phyloP scores from a whole-genome alignment of 2,329 filamentous ascomycete genomes.

The Aspergillus pseudoglaucus region DNA sequence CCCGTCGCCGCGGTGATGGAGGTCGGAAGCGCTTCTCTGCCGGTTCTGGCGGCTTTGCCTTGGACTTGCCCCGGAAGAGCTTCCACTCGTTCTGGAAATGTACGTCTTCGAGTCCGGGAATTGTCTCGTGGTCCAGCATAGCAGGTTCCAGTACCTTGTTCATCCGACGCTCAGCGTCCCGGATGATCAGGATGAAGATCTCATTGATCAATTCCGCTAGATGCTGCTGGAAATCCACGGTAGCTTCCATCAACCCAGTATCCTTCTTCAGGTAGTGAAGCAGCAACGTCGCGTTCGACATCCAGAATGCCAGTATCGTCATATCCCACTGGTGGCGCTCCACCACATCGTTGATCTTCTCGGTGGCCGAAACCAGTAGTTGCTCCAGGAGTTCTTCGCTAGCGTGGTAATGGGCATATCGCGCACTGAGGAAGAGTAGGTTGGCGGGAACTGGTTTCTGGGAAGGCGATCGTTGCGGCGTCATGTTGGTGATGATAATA shows the following conservation, averaged over 20 bases:
- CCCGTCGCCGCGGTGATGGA: slow-evolving; percentile 85
- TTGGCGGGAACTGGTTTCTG: slow-evolving; percentile 98
- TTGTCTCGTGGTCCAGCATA: slow-evolving; percentile 97
- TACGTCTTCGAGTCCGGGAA: slow-evolving; percentile 93
- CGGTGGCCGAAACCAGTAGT: slow-evolving; percentile 78
- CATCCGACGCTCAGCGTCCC: slow-evolving; percentile 89
- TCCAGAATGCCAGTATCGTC: slow-evolving; percentile 98
- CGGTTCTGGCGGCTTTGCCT: slow-evolving; percentile 77
- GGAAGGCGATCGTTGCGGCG: slow-evolving; percentile 86
- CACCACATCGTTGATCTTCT: slow-evolving; percentile 96
- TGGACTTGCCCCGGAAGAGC: slow-evolving; percentile 83
- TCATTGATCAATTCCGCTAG: slow-evolving; percentile 94
- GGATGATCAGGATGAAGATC: slow-evolving; percentile 95
- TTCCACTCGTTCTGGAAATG: slow-evolving; percentile 99
- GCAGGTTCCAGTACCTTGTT: slow-evolving; percentile 90
- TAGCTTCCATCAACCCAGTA: slow-evolving; percentile 68
- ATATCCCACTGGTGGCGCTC: slow-evolving; percentile 97
- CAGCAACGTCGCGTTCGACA: slow-evolving; percentile 92
- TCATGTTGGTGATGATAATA: slow-evolving; percentile 97
- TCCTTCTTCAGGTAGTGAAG: slow-evolving; percentile 97
- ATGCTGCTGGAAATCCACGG: slow-evolving; percentile 83
- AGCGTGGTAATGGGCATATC: slow-evolving; percentile 95
- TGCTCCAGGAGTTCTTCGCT: slow-evolving; percentile 75
- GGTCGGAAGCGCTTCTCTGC: slow-evolving; percentile 85
- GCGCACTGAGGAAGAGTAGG: slow-evolving; percentile 88